Evolutionary conservation across 225 moss, liverwort and hornwort species (phyloP), one percentile per base, ranked within the genome.

Genomic region (Takakia lepidozioides): DNA sequence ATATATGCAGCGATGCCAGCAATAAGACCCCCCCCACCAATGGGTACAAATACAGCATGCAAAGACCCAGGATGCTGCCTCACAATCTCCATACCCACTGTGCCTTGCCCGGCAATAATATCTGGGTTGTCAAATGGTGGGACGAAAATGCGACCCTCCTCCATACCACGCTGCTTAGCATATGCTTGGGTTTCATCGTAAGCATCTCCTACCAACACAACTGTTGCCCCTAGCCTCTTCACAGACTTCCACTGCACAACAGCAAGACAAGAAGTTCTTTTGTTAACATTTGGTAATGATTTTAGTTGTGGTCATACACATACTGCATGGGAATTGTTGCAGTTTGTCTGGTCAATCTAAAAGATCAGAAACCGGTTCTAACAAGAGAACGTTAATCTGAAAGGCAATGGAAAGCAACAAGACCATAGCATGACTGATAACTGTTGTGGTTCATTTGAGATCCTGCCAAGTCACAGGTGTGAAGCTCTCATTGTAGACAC

Each of bases 41-140:
- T 84, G 14, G 95, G 95, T 11, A 95, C 95, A 58, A 95, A 95
- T 2, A 95, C 73, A 27, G 95, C 95, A 65, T 95, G 95, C 44
- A 95, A 57, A 25, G 86, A 60, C 19, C 71, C 90, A 2, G 73
- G 69, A 57, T 81, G 76, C 37, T 95, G 90, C 14, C 95, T 65
- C 35, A 87, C 78, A 16, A 95, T 85, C 58, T 95, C 95, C 77
- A 90, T 66, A 24, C 86, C 95, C 1, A 95, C 69, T 0, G 95
- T 95, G 20, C 95, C 95, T 65, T 95, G 95, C 43, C 95, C 95
- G 9, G 95, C 86, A 48, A 95, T 95, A 51, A 95, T 52, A 2
- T 95, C 95, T 14, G 84, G 72, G 7, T 90, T 73, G 40, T 95
- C 95, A 55, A 95, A 95, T 27, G 93, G 93, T 13, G 93, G 93